A percentile compares a stretch with the other conserved stretches of the same genome.
phyloP scores from a whole-genome alignment of 257 asterid genomes.

The Nicotiana tabacum region DNA sequence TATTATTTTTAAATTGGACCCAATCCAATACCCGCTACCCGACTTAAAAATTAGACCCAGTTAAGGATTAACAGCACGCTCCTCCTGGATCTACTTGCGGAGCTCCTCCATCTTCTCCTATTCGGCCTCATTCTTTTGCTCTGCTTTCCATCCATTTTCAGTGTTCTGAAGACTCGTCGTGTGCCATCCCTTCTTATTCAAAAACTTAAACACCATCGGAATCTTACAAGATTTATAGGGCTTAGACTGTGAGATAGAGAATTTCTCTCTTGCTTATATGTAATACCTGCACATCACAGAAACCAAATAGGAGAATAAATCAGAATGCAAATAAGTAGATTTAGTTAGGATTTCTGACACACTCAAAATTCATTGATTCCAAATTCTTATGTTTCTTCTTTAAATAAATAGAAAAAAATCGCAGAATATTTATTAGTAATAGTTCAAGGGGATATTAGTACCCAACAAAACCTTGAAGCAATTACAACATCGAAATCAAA shows the following conservation, averaged over 20 bases:
- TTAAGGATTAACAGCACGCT: constrained; percentile 28
- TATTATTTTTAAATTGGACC: too few relatives aligned
- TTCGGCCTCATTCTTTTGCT: constrained; percentile 93
- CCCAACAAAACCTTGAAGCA: neutral
- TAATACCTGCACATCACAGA: neutral
- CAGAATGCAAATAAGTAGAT: too few relatives aligned
- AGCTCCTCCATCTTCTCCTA: constrained; percentile 91
- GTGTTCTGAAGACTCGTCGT: constrained; percentile 93
- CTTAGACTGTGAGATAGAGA: neutral
- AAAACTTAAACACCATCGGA: constrained; percentile 74
- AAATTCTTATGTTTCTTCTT: neutral
- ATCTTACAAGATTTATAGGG: too few relatives aligned
- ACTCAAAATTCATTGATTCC: too few relatives aligned
- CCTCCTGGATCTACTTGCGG: constrained; percentile 86
- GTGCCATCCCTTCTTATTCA: constrained; percentile 99
- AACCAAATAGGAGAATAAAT: neutral
- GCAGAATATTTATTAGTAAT: neutral
- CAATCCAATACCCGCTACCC: too few relatives aligned
- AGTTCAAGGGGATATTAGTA: neutral
- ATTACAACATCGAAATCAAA: neutral
- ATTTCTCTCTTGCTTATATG: neutral
- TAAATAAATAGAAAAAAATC: neutral
- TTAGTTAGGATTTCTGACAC: too few relatives aligned
- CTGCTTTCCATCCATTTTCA: constrained; percentile 98
- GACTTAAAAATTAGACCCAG: too few relatives aligned